Evolutionary conservation across 2,329 filamentous ascomycete genomes (phyloP), one percentile per base, ranked within the genome.

Genomic region (Curvularia hawaiiensis): DNA sequence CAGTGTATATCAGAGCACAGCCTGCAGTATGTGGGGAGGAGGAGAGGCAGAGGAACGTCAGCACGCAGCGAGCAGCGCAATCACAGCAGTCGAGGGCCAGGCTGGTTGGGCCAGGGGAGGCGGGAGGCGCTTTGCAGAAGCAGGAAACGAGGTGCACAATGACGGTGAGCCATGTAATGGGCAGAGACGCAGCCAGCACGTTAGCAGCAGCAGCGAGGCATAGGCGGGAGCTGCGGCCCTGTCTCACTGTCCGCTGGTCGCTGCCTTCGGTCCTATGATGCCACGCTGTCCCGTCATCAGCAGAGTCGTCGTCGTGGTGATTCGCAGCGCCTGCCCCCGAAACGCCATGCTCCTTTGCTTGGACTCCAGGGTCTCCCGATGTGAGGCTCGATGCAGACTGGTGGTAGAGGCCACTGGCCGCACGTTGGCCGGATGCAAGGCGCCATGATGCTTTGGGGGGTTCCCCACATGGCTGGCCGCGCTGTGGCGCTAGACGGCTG

Each of bases 381-480:
- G 14, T 44, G 40, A 43, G 22, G 40, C 40, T 43, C 10, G 14
- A 38, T 38, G 7, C 14, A 46, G 44, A 20, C 41, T 44, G 24
- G 22, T n/a, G n/a, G 9, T 44, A n/a, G 41, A 44, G 20, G 35
- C n/a, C 35, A 38, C 35, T 38, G 35, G 35, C 35, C 35, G 35
- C 35, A 38, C 16, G 35, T 38, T 38, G 35, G 35, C 35, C 35
- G 35, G 35, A 38, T 38, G 35, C 35, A 9, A 38, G 35, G 16
- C 35, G 35, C 35, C 35, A 38, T 18, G 35, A 18, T 16, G 33
- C 12, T 38, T 35, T 46, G 44, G 12, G 12, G 33, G 43, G 28
- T 60, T 63, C 64, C 64, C 67, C 68, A 70, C 69, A 69, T 71
- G 63, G 59, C 18, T 71, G 63, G 59, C 18, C 46, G 51, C 41